Base-by-base conservation (phyloP, 345 rosid genomes). In the Dovyalis caffra region DNA sequence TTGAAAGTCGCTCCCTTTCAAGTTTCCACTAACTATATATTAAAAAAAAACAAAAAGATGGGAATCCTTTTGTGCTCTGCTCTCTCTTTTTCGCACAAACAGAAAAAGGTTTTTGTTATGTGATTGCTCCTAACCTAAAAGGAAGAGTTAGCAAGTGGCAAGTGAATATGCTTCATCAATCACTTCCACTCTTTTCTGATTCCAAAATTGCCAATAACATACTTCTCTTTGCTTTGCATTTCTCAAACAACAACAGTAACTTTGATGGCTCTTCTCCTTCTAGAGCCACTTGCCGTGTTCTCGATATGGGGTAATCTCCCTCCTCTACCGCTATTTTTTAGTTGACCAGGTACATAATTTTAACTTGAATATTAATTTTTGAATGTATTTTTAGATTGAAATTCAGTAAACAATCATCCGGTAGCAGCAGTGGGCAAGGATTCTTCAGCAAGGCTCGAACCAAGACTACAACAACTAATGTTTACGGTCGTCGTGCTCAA, bases 401-500 rank as follows among this genome's bases (percentile, higher is more conserved):
- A 70, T 79, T 83, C 35, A 76, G 85, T 63, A 83, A 70, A 75
- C 83, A 63, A 28, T 74, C 80, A n/a, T 60, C 80, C 1, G 74
- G 79, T 12, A 61, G 79, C 60, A 37, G 87, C 79, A 20, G 66
- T 62, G 58, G 79, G 58, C 76, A 69, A 31, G 53, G 82, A 45
- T 31, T 67, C 67, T 79, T 76, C 62, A 79, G 81, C 49, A 84
- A 91, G 97, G 96, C 89, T 75, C 68, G 83, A 40, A 67, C 64
- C 38, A 79, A 56, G 74, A 74, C 34, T 73, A 70, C 37, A 68
- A 76, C 73, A 64, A 21, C 84, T 63, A 65, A 70, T 68, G 91
- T 82, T 67, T 83, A 84, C 76, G 83, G 83, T 80, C 84, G 70
- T 69, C 86, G 83, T 67, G 82, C 93, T 70, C 82, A 79, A 68